Evolutionary conservation across 2,329 filamentous ascomycete species (phyloP).

Genomic region (Colletotrichum endophyticum): DNA sequence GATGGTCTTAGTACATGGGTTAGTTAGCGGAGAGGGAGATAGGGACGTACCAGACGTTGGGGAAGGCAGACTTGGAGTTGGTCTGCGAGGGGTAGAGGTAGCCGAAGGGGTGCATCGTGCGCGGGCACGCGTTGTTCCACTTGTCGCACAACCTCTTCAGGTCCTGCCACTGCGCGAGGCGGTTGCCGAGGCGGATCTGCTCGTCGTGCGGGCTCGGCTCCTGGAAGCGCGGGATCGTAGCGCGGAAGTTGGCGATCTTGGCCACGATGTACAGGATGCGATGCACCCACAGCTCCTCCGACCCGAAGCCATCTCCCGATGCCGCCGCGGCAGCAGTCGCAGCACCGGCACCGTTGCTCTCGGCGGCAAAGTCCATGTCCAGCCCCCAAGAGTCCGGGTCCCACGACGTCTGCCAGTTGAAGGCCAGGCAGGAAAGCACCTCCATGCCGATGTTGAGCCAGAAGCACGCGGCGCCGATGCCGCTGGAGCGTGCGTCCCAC

Average conservation of each 20-base stretch:
- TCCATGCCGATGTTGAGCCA: slow-evolving; percentile 95
- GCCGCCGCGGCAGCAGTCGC: slow-evolving; percentile 10
- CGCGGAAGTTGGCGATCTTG: slow-evolving; percentile 85
- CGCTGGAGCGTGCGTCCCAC: slow-evolving; percentile 81
- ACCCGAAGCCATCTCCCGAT: slow-evolving; percentile 41
- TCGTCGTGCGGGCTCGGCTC: slow-evolving; percentile 66
- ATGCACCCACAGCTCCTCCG: slow-evolving; percentile 87
- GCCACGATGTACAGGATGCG: slow-evolving; percentile 88
- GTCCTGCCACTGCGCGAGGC: slow-evolving; percentile 77
- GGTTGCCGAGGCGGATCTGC: slow-evolving; percentile 66
- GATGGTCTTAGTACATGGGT: not conserved
- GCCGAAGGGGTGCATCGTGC: slow-evolving; percentile 86
- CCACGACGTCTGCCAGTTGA: slow-evolving; percentile 88
- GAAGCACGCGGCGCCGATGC: slow-evolving; percentile 87
- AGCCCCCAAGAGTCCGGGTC: slow-evolving; percentile 90
- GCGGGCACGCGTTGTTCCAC: slow-evolving; percentile 80
- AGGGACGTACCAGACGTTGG: slow-evolving; percentile 76
- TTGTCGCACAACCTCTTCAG: slow-evolving; percentile 82
- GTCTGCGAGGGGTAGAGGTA: slow-evolving; percentile 75
- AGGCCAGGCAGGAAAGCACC: slow-evolving; percentile 84
- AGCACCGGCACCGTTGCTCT: not conserved
- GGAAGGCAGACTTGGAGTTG: slow-evolving; percentile 75
- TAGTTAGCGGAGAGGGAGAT: not conserved
- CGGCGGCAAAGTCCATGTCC: slow-evolving; percentile 69
- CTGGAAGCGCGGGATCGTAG: slow-evolving; percentile 67